A percentile compares a stretch with the other conserved stretches of the same genome.
phyloP scores from a whole-genome alignment of 345 rosid genomes.

The Physaria fendleri region DNA sequence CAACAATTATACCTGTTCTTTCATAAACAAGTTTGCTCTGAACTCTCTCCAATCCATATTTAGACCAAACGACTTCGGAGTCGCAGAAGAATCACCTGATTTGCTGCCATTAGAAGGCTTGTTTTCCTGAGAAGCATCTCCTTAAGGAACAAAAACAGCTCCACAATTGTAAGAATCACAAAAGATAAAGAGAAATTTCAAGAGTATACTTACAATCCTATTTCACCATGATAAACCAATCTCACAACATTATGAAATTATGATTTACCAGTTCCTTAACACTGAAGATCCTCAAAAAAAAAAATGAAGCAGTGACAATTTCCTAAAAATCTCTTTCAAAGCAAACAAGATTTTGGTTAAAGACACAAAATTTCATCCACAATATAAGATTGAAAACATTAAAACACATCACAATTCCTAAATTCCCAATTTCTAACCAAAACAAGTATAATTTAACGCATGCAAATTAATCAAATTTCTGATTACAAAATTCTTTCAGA shows the following conservation, averaged over 20 bases:
- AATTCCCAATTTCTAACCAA: not conserved
- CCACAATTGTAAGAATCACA: no score
- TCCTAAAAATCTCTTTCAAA: not conserved
- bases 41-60: slow-evolving; percentile 85
- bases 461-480: no score
- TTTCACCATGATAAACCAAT: no score
- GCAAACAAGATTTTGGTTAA: no score
- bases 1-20: slow-evolving; percentile 53
- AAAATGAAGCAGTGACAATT: not conserved
- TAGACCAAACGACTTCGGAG: slow-evolving; percentile 32
- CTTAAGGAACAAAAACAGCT: slow-evolving; percentile 43
- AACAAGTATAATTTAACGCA: no score
- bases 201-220: no score
- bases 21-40: slow-evolving; percentile 65
- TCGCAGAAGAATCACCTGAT: slow-evolving; percentile 43
- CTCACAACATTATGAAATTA: no score
- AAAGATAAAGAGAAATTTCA: no score
- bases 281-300: no score
- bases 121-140: slow-evolving; percentile 52
- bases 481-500: no score
- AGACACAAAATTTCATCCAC: no score
- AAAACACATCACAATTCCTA: not conserved
- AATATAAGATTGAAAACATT: not conserved
- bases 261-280: no score
- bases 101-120: slow-evolving; percentile 48